These are phyloP conservation scores for Pestalotiopsis sp. DNA, from an alignment of 2,329 filamentous ascomycete species.

Conservation along the genomic window DNA sequence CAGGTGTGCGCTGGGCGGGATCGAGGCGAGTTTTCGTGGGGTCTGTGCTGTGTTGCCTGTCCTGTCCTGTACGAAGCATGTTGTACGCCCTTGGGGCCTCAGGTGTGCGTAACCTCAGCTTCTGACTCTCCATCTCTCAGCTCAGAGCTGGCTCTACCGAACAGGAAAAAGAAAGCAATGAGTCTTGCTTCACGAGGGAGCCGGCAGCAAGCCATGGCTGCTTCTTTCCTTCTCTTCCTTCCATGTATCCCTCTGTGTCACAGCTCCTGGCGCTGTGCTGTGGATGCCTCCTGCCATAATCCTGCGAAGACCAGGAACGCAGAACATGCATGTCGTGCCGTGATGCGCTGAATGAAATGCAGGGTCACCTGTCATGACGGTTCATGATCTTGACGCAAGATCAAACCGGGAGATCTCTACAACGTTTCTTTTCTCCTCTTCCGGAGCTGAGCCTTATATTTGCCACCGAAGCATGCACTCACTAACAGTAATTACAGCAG, in stretches of 20 bases:
- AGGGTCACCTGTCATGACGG: slow-evolving; percentile 3
- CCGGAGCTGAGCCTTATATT: not conserved
- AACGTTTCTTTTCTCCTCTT: not conserved
- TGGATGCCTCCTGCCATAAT: not conserved
- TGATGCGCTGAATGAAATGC: not conserved
- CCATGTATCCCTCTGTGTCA: not conserved
- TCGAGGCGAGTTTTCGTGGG: slow-evolving; percentile 3
- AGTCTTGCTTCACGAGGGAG: not conserved
- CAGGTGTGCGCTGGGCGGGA: not conserved
- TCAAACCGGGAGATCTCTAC: slow-evolving; percentile 1
- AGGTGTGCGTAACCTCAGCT: slow-evolving; percentile 8
- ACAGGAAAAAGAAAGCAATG: not conserved
- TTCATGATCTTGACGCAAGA: slow-evolving; percentile 6
- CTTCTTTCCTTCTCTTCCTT: not conserved
- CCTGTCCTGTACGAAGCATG: not conserved
- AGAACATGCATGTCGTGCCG: not conserved
- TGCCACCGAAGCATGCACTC: not conserved
- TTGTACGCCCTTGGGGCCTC: not conserved
- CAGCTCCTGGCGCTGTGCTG: not conserved
- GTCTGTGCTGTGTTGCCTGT: not conserved
- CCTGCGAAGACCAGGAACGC: not conserved
- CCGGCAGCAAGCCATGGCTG: slow-evolving; percentile 1
- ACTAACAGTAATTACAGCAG: not conserved
- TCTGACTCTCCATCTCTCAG: not conserved
- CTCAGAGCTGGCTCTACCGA: not conserved